Percentiles rank a stretch among this genome's conserved stretches.
Conservation (phyloP, 78 protist species). For the Tieghemostelium lacteum region DNA sequence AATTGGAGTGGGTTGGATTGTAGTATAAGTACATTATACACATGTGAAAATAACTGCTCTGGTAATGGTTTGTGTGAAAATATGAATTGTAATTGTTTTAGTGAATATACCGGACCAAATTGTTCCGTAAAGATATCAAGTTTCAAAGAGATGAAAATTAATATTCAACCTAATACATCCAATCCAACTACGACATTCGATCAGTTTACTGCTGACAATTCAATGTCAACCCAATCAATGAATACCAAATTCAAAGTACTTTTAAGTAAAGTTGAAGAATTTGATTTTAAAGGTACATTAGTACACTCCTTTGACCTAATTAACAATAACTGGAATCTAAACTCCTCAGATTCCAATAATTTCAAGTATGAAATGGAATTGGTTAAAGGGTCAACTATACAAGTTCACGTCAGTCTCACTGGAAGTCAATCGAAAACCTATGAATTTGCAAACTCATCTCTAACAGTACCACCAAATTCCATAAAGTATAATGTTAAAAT, state of each 20-base stretch:
- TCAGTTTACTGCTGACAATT: not conserved
- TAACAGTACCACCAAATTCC: not conserved
- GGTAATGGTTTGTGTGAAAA: constrained; percentile 12
- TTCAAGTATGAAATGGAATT: constrained; percentile 3
- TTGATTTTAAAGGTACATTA: not conserved
- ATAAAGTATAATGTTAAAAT: constrained; percentile 13
- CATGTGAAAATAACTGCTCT: constrained; percentile 28
- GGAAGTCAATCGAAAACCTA: not conserved
- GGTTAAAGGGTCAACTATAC: not conserved
- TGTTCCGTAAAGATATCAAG: not conserved
- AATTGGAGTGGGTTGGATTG: constrained; percentile 36
- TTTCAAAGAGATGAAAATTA: not conserved
- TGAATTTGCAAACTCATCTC: too few species aligned
- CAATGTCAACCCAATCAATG: not conserved
- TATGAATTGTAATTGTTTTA: constrained; percentile 11
- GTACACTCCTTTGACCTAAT: too few species aligned
- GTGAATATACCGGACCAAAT: constrained; percentile 18
- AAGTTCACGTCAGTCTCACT: not conserved
- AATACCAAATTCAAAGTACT: not conserved
- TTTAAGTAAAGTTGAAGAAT: too few species aligned
- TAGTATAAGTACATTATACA: not conserved
- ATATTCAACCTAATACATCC: not conserved
- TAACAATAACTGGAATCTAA: too few species aligned
- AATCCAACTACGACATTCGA: not conserved
- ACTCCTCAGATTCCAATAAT: not conserved